These are phyloP conservation scores for Sclerotinia spermophila DNA, from an alignment of 2,329 filamentous ascomycete genomes.

Conservation along the genomic window DNA sequence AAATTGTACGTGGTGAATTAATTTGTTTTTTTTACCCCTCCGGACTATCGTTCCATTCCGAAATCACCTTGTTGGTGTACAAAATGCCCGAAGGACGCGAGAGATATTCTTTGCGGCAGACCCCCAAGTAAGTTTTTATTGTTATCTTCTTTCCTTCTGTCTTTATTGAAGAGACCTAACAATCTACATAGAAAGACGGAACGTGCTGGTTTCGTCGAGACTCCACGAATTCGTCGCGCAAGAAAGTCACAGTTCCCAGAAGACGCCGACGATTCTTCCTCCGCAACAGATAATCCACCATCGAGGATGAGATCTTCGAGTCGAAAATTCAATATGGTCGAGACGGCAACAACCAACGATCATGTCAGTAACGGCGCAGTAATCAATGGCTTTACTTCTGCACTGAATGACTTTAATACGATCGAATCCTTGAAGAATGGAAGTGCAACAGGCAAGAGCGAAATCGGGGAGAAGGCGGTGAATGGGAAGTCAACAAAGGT, in stretches of 20 bases:
- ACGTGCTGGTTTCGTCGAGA: constrained; percentile 50
- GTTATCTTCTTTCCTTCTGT: background rate
- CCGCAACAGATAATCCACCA: constrained; percentile 33
- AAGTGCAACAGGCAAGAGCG: constrained; percentile 19
- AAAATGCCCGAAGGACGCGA: constrained; percentile 37
- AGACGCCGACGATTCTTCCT: constrained; percentile 37
- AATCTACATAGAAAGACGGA: constrained; percentile 45
- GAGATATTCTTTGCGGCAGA: constrained; percentile 37
- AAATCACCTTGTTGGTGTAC: background rate
- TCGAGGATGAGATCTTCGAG: constrained; percentile 24
- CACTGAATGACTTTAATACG: constrained; percentile 17
- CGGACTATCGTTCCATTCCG: constrained; percentile 1
- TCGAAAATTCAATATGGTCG: constrained; percentile 29
- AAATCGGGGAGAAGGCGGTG: constrained; percentile 21
- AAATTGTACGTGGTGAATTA: background rate
- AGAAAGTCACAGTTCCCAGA: constrained; percentile 40
- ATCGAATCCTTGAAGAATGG: constrained; percentile 17
- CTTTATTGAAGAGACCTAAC: constrained; percentile 13
- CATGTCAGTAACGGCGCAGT: constrained; percentile 20
- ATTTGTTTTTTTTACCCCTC: background rate
- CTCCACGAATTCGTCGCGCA: constrained; percentile 43
- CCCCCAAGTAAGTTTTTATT: constrained; percentile 34
- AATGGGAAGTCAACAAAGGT: constrained; percentile 59
- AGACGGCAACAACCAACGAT: constrained; percentile 28
- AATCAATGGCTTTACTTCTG: constrained; percentile 16